Evolutionary conservation across 495 filamentous ascomycete genomes (phyloP).

Genomic region (Paragyromitra xinjiangensis): DNA sequence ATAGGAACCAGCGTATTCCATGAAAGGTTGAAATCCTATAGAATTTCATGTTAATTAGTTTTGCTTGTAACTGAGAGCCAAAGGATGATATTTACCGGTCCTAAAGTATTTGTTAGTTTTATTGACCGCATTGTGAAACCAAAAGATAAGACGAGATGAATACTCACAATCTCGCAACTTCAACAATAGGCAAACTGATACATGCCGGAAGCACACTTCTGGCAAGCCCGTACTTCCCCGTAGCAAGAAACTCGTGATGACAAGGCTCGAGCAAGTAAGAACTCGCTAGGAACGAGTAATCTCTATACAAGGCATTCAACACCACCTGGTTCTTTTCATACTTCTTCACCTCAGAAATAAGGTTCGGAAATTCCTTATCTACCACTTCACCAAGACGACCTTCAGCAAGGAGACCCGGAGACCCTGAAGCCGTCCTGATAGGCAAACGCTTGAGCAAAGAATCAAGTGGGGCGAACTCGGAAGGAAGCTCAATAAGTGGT

Average conservation of each 20-base stretch:
- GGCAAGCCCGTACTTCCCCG: constrained; percentile 75
- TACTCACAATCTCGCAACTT: constrained; percentile 80
- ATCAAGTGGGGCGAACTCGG: constrained; percentile 73
- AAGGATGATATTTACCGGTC: constrained; percentile 25
- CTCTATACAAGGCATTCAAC: constrained; percentile 84
- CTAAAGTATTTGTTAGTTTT: constrained; percentile 16
- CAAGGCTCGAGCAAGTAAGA: constrained; percentile 95
- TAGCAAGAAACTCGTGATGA: constrained; percentile 72
- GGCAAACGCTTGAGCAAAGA: constrained; percentile 78
- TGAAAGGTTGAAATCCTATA: constrained; percentile 81
- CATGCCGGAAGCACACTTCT: constrained; percentile 72
- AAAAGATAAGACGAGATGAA: neutral
- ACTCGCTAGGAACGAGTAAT: constrained; percentile 88
- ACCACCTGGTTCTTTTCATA: constrained; percentile 72
- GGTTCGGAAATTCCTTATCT: constrained; percentile 72
- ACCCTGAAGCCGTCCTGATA: constrained; percentile 72
- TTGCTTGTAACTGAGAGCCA: neutral
- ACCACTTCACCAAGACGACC: constrained; percentile 76
- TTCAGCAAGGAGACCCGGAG: constrained; percentile 77
- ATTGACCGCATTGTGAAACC: neutral
- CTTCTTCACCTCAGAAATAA: constrained; percentile 74
- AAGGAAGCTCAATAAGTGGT: constrained; percentile 69
- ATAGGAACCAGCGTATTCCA: constrained; percentile 94
- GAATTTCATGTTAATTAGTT: constrained; percentile 56
- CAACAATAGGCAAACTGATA: constrained; percentile 77